These are phyloP conservation scores for Medicago truncatula DNA, from an alignment of 306 rosid species.

Conservation along the genomic window MtrunA17r5.0-ANR NC_053049.1:10977001-10977500, in stretches of 20 bases:
- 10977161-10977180: slow-evolving; percentile 59
- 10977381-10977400: slow-evolving; percentile 38
- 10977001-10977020: too few species aligned
- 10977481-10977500: slow-evolving; percentile 19
- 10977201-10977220: slow-evolving; percentile 38
- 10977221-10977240: slow-evolving; percentile 42
- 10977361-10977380: slow-evolving; percentile 55
- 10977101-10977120: background rate
- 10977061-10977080: too few species aligned
- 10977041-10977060: too few species aligned
- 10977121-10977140: background rate
- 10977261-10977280: slow-evolving; percentile 39
- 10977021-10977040: too few species aligned
- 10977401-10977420: slow-evolving; percentile 42
- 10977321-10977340: slow-evolving; percentile 83
- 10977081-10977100: background rate
- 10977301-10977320: slow-evolving; percentile 79
- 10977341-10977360: slow-evolving; percentile 39
- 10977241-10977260: slow-evolving; percentile 46
- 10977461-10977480: slow-evolving; percentile 12
- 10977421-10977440: background rate
- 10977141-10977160: slow-evolving; percentile 78
- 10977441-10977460: slow-evolving; percentile 28
- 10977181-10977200: slow-evolving; percentile 46
- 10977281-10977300: slow-evolving; percentile 44